Base-by-base conservation (phyloP, 2,329 filamentous ascomycete species). In the Westerdykella ornata region DNA sequence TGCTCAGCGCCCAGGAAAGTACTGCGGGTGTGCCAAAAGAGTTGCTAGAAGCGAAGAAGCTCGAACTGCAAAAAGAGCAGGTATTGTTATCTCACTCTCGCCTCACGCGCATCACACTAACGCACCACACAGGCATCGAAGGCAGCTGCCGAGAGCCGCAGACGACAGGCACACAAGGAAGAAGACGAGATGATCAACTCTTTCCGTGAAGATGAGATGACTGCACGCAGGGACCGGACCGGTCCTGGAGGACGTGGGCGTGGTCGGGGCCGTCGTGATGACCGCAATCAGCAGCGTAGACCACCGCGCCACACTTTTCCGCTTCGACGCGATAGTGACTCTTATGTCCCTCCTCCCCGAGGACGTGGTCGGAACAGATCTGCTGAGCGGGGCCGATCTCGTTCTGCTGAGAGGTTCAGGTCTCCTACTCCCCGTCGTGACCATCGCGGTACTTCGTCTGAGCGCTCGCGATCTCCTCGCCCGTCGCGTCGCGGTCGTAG, bases 1-100 rank as follows among this genome's bases (percentile, higher is more conserved):
- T 90, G 55, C 70, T 98, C 35, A 96, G 89, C 65, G 92, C 88
- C 8, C 92, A 98, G 66, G 73, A 77, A 31, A 95, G 83, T 63
- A 81, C 88, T 0, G 85, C 92, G 62, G 92, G 92, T 41, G 88
- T 98, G 11, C 90, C 92, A 0, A 90, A 94, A 66, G 89, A 96
- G 67, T 74, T 98, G 32, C 71, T 98, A 2, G 92, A 98, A 64
- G 89, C 90, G 1, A 98, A 98, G 74, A 98, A 97, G 69, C 71
- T 86, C 34, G 92, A 98, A 67, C 73, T 98, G 36, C 87, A 92
- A 47, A 88, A 96, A 67, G 88, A 96, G 68, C 94, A 94, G 82
- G 90, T 94, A 65, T 26, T 62, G 42, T 9, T 26, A 26, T 2
- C 22, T 26, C 7, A 26, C 8, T n/a, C 4, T 9, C 7, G 22